Evolutionary conservation across 345 rosid genomes (phyloP), one percentile per base, ranked within the genome.

Genomic region (Sisymbrium irio): DNA sequence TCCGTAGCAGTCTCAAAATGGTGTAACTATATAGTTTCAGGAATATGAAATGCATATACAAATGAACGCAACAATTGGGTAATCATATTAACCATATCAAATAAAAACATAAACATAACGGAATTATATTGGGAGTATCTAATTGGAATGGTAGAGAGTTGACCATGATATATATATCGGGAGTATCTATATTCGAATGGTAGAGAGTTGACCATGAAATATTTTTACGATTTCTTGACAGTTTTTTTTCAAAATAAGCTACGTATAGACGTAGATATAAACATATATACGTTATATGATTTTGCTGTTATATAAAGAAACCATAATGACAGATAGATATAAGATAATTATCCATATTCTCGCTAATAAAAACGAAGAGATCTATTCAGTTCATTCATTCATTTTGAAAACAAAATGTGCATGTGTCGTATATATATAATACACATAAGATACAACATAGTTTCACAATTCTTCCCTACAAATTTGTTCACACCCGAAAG

Each of bases 161-260:
- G 76, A 63, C 76, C 55, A 53, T 51, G 18, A 18, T 19, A 46
- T 10, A 46, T 50, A 50, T 22, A 20, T 45, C 9, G 8, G 8
- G 19, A 6, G 15, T 50, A 50, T 50, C 56, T 71, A 47, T n/a
- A 39, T 39, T 37, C 61, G 1, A 42, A 40, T 49, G 14, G 18
- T 39, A 7, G 54, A 53, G 67, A 62, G 62, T 63, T 62, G 76
- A 63, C 76, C 55, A 53, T 51, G 25, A 50, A n/a, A 39, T 39
- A 37, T 13, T 30, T 27, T 13, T 62, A 61, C 32, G 53, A 37
- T 12, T 62, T 41, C 62, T 39, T 71, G 41, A 70, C 58, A 6
- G n/a, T 25, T 6, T 33, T 37, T 56, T 47, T 11, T 4, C 28
- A 62, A 71, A 28, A 19, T 4, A 37, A 37, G 75, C 49, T 45